A percentile compares a stretch with the other conserved stretches of the same genome.
Evolutionary conservation across 164 flowering plant genomes (phyloP).

Genomic region (Aristolochia contorta): DNA sequence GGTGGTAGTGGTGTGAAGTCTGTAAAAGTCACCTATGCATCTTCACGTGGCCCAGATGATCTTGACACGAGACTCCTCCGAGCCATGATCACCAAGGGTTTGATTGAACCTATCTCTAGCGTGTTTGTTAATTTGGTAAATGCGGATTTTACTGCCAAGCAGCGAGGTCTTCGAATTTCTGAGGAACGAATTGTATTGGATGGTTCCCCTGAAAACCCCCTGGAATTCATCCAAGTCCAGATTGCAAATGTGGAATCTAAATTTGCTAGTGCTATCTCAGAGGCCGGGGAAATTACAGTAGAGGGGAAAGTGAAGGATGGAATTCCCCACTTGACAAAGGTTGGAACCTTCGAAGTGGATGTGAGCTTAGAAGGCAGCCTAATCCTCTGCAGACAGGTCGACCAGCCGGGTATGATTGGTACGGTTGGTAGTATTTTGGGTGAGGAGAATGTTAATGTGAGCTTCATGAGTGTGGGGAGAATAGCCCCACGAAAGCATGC

Average conservation of each 20-base stretch:
- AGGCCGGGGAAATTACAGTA: constrained; percentile 68
- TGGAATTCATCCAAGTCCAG: constrained; percentile 67
- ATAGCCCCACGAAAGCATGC: constrained; percentile 75
- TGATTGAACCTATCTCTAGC: constrained; percentile 78
- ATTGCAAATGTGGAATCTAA: constrained; percentile 79
- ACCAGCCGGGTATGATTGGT: constrained; percentile 92
- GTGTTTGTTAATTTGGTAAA: constrained; percentile 78
- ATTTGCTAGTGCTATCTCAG: constrained; percentile 84
- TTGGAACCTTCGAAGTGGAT: constrained; percentile 84
- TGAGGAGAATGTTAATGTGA: constrained; percentile 71
- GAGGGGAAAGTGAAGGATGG: constrained; percentile 84
- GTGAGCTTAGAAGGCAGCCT: constrained; percentile 84
- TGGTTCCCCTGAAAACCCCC: constrained; percentile 79
- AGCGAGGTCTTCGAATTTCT: constrained; percentile 64
- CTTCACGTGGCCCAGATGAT: constrained; percentile 81
- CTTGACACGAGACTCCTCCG: constrained; percentile 92
- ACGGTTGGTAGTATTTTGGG: constrained; percentile 67
- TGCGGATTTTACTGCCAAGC: constrained; percentile 88
- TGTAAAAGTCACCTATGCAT: constrained; percentile 70
- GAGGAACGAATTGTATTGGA: constrained; percentile 63
- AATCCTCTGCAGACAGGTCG: constrained; percentile 85
- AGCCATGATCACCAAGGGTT: constrained; percentile 87
- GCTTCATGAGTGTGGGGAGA: constrained; percentile 85
- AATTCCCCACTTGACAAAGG: constrained; percentile 71
- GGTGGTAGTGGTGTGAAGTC: constrained; percentile 86